Evolutionary conservation across 2,329 filamentous ascomycete genomes (phyloP).

Genomic region (Pseudocercospora musae): DNA sequence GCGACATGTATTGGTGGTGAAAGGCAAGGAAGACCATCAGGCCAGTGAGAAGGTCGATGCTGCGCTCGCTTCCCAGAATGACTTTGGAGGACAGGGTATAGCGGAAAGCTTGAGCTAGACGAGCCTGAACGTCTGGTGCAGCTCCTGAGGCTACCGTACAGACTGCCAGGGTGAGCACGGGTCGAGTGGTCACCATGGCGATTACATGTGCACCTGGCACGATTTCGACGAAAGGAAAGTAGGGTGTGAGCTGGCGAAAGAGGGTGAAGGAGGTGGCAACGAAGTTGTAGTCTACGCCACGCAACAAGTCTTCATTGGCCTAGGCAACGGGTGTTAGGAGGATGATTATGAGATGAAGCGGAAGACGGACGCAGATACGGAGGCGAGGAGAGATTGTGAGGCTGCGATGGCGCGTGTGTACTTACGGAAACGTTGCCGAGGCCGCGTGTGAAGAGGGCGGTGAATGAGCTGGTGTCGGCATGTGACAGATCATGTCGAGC

Average conservation of each 20-base stretch:
- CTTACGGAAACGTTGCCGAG: conserved; percentile 20
- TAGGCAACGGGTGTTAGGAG: background rate
- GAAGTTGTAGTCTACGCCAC: conserved; percentile 28
- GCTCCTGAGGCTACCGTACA: conserved; percentile 26
- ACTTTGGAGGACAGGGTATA: conserved; percentile 26
- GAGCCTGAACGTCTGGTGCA: conserved; percentile 20
- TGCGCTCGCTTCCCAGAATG: conserved; percentile 25
- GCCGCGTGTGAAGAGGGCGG: conserved; percentile 22
- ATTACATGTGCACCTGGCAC: conserved; percentile 17
- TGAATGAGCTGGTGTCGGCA: conserved; percentile 25
- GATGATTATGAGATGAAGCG: conserved; percentile 12
- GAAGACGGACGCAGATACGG: background rate
- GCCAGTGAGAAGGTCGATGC: conserved; percentile 28
- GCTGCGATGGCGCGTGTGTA: no score
- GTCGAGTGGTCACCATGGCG: conserved; percentile 23
- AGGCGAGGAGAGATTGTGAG: background rate
- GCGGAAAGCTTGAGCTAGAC: conserved; percentile 27
- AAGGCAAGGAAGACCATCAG: conserved; percentile 27
- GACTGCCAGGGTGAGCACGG: conserved; percentile 27
- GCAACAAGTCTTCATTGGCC: conserved; percentile 19
- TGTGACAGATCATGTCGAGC: conserved; percentile 24
- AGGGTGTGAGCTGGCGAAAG: conserved; percentile 22
- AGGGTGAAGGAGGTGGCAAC: conserved; percentile 24
- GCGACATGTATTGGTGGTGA: conserved; percentile 28
- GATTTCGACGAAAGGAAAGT: conserved; percentile 29